These are phyloP conservation scores for Ettlia oleoabundans DNA, from an alignment of 139 green algal genomes.

Conservation along the genomic window DNA sequence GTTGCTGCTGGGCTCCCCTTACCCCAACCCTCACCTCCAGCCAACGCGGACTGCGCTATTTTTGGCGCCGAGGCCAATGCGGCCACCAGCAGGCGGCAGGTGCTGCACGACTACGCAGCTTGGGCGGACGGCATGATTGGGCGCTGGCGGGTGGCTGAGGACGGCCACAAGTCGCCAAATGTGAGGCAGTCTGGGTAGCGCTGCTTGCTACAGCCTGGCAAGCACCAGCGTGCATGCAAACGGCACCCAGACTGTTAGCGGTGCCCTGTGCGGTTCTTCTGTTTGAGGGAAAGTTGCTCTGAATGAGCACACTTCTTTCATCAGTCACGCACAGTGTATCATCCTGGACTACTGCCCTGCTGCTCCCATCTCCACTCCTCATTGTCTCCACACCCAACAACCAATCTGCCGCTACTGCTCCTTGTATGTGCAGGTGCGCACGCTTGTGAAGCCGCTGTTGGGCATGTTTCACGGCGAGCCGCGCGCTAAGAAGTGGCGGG, in stretches of 20 bases:
- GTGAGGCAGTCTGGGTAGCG: not conserved
- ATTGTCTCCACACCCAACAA: too few relatives aligned
- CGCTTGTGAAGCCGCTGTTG: slow-evolving; percentile 81
- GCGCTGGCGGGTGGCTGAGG: slow-evolving; percentile 52
- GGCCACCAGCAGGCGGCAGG: slow-evolving; percentile 69
- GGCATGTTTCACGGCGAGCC: slow-evolving; percentile 83
- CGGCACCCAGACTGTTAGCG: too few relatives aligned
- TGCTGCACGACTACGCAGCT: slow-evolving; percentile 75
- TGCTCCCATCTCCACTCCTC: too few relatives aligned
- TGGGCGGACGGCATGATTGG: slow-evolving; percentile 79
- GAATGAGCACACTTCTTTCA: too few relatives aligned
- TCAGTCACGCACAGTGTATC: too few relatives aligned
- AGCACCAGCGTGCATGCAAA: too few relatives aligned
- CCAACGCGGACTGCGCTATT: slow-evolving; percentile 73
- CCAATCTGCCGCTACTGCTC: too few relatives aligned
- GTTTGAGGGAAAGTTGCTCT: too few relatives aligned
- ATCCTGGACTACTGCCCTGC: not conserved
- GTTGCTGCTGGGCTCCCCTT: not conserved
- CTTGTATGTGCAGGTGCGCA: slow-evolving; percentile 74
- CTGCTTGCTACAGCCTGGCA: too few relatives aligned
- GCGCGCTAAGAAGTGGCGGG: slow-evolving; percentile 62
- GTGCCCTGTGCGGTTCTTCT: not conserved
- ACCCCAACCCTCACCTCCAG: not conserved
- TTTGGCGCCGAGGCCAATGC: slow-evolving; percentile 72
- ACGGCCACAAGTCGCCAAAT: slow-evolving; percentile 24